Evolutionary conservation across 2,329 filamentous ascomycete genomes (phyloP), one percentile per base, ranked within the genome.

Genomic region (Hypomyces perniciosus): DNA sequence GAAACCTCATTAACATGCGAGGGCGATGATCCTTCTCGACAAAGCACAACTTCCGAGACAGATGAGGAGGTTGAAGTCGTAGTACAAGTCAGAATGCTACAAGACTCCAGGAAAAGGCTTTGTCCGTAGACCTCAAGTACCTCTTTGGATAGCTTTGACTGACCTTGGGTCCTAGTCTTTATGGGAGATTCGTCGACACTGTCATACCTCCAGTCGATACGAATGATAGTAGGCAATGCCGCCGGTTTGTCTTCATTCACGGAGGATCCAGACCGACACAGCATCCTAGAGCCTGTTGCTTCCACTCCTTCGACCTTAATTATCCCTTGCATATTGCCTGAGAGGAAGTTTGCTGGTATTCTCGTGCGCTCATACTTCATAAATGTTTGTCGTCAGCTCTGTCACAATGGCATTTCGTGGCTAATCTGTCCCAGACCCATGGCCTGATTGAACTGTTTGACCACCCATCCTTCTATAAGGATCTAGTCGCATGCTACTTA

Each of bases 141-240:
- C 44, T n/a, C 31, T 26, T 5, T 34, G 13, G 9, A 7, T n/a
- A 39, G 7, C 8, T 10, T 59, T 61, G 40, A 62, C 52, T 53
- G 38, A 46, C 2, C 4, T 20, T 20, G 20, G 28, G 33, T 52
- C 30, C 1, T 31, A 80, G 78, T 81, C 27, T 84, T 83, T 54
- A 72, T 84, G 54, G 81, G 82, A n/a, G 79, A 84, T 56, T 80
- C 82, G 2, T 80, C 80, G 1, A 79, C 79, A 0, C 67, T 84
- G 5, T 81, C 81, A 0, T 84, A 80, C 57, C 67, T 85, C 3
- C 78, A 84, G 50, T 67, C 81, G 41, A 74, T 85, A 13, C 77
- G 81, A 8, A 77, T 79, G 66, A 76, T 84, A 56, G 79, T 85
- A 4, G 76, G 80, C 55, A 76, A 68, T 7, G 72, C 73, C 30